Conservation (phyloP, 768 basidiomycete genomes). For the Tylopilus plumbeoviolaceoides region DNA sequence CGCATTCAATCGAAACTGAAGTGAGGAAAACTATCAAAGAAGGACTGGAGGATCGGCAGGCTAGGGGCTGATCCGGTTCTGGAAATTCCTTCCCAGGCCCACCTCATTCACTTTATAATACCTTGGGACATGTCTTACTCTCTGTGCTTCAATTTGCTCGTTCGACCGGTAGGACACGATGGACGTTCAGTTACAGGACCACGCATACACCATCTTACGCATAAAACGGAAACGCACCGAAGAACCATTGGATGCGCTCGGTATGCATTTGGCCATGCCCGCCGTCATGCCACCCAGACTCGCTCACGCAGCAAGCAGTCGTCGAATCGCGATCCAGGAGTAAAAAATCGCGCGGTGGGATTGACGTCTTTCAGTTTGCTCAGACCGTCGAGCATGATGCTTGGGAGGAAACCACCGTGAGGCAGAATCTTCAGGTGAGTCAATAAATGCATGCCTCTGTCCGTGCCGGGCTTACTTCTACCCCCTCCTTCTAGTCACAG, state of each 20-base stretch:
- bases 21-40: not conserved
- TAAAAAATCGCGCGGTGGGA: constrained; percentile 54
- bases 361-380: constrained; percentile 75
- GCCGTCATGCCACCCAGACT: constrained; percentile 5
- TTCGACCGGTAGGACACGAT: constrained; percentile 10
- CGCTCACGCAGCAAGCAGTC: constrained; percentile 36
- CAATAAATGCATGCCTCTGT: not conserved
- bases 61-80: not conserved
- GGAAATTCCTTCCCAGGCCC: not conserved
- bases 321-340: constrained; percentile 57
- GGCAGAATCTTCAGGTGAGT: constrained; percentile 61
- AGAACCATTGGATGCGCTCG: constrained; percentile 77
- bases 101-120: not conserved
- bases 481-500: constrained; percentile 40
- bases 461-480: not conserved
- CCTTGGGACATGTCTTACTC: not conserved
- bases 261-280: constrained; percentile 37
- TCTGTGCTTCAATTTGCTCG: not conserved
- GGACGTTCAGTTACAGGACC: constrained; percentile 24
- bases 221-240: constrained; percentile 83
- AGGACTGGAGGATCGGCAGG: not conserved
- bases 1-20: too few species aligned
- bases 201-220: constrained; percentile 66
- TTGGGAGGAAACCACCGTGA: constrained; percentile 59
- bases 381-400: constrained; percentile 68